These are phyloP conservation scores for Cardamine resedifolia DNA, from an alignment of 345 rosid species.

Conservation along the genomic window DNA sequence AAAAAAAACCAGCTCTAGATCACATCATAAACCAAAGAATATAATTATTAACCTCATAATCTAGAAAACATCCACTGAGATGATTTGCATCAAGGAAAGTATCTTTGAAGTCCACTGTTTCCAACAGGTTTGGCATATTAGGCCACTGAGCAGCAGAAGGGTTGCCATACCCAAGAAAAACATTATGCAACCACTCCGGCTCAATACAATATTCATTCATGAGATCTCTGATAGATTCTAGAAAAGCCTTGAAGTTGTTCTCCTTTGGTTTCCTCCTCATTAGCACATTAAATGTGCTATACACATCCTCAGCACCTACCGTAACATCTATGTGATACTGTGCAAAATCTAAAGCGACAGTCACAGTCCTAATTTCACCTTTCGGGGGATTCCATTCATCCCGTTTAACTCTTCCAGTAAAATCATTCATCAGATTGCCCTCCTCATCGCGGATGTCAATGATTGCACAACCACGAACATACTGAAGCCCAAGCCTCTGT, in stretches of 20 bases:
- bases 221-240: slow-evolving; percentile 98
- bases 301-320: slow-evolving; percentile 89
- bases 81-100: slow-evolving; percentile 83
- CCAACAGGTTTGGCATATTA: slow-evolving; percentile 92
- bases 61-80: slow-evolving; percentile 71
- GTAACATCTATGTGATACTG: slow-evolving; percentile 97
- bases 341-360: slow-evolving; percentile 91
- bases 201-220: slow-evolving; percentile 99
- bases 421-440: slow-evolving; percentile 96
- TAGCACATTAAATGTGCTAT: slow-evolving; percentile 83
- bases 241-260: slow-evolving; percentile 97
- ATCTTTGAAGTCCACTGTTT: slow-evolving; percentile 91
- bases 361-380: slow-evolving; percentile 92
- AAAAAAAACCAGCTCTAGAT: slow-evolving; percentile 20
- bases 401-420: slow-evolving; percentile 82
- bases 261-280: slow-evolving; percentile 99
- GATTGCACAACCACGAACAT: slow-evolving; percentile 93
- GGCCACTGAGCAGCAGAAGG: slow-evolving; percentile 99
- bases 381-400: slow-evolving; percentile 99
- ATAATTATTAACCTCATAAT: slow-evolving; percentile 60
- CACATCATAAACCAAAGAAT: slow-evolving; percentile 20
- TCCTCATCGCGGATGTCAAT: slow-evolving; percentile 91
- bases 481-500: slow-evolving; percentile 90
- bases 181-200: slow-evolving; percentile 95
- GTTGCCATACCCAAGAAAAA: slow-evolving; percentile 96